Evolutionary conservation across 139 green algal genomes (phyloP).

Genomic region (Pseudopediastrum boryanum): DNA sequence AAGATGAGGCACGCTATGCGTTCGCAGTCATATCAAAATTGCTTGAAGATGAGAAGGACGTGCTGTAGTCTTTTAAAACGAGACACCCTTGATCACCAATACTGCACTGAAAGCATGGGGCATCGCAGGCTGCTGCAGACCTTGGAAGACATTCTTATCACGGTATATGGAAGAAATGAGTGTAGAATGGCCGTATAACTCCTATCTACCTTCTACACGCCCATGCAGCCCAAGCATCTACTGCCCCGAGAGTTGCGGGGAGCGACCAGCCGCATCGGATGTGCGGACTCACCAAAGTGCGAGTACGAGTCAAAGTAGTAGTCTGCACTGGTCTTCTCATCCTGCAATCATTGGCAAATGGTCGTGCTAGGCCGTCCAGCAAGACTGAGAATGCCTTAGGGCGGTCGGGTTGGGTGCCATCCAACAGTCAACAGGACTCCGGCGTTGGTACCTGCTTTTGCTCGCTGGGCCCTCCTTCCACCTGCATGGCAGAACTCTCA

Average conservation of each 20-base stretch:
- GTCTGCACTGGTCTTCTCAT: constrained; percentile 71
- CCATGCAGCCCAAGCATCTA: constrained; percentile 2
- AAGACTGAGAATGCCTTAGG: too few relatives aligned
- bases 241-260: background rate
- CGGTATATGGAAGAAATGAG: background rate
- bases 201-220: background rate
- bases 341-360: too few relatives aligned
- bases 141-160: background rate
- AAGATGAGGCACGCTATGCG: background rate
- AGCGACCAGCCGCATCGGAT: background rate
- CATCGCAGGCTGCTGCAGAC: background rate
- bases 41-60: background rate
- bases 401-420: too few relatives aligned
- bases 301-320: constrained; percentile 94
- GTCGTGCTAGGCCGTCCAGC: too few relatives aligned
- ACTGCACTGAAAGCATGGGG: background rate
- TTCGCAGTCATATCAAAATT: background rate
- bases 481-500: too few relatives aligned
- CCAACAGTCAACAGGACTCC: too few relatives aligned
- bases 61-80: background rate
- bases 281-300: constrained; percentile 74
- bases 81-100: background rate
- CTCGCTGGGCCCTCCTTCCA: too few relatives aligned
- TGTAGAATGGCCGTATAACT: background rate
- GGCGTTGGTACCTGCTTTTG: too few relatives aligned